Conservation (phyloP, 2,329 filamentous ascomycete species). For the Pseudogymnoascus sp. region DNA sequence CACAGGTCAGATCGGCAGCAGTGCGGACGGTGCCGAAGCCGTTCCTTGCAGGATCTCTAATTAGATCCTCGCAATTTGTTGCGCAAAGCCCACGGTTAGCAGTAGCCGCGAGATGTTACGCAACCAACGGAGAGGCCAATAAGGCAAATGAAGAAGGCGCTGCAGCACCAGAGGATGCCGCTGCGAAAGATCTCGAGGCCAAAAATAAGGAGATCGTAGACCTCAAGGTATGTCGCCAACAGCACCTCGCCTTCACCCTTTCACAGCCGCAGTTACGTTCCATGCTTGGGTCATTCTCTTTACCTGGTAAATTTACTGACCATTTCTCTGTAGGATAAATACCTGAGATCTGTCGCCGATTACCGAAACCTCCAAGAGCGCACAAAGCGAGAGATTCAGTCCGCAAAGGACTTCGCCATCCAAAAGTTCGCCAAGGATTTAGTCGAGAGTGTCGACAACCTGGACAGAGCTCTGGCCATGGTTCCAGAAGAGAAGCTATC, state of each 20-base stretch:
- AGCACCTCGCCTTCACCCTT: conserved; percentile 1
- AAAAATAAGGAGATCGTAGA: conserved; percentile 70
- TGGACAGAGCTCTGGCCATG: conserved; percentile 81
- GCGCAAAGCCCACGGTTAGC: conserved; percentile 15
- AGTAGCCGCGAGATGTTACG: conserved; percentile 25
- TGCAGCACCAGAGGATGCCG: conserved; percentile 38
- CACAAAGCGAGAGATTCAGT: conserved; percentile 81
- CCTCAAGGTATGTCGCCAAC: conserved; percentile 62
- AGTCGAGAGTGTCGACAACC: conserved; percentile 91
- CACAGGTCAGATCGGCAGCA: conserved; percentile 38
- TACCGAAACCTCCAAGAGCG: conserved; percentile 98
- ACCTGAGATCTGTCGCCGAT: conserved; percentile 87
- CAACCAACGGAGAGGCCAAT: conserved; percentile 38
- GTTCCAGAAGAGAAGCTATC: conserved; percentile 70
- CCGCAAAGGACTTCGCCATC: conserved; percentile 86
- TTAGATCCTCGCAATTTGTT: conserved; percentile 32
- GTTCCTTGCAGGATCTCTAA: conserved; percentile 29
- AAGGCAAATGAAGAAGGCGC: conserved; percentile 34
- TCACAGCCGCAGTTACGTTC: not conserved
- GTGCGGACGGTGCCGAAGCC: conserved; percentile 21
- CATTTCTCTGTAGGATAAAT: conserved; percentile 65
- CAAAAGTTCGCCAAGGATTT: conserved; percentile 91
- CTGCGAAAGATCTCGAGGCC: conserved; percentile 61
- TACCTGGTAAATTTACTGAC: not conserved
- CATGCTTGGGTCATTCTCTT: not conserved